A percentile compares a stretch with the other conserved stretches of the same genome.
These are phyloP conservation scores for Trichomonascaceae sp. DNA, from an alignment of 1,139 yeast genomes.

Conservation along the genomic window DNA sequence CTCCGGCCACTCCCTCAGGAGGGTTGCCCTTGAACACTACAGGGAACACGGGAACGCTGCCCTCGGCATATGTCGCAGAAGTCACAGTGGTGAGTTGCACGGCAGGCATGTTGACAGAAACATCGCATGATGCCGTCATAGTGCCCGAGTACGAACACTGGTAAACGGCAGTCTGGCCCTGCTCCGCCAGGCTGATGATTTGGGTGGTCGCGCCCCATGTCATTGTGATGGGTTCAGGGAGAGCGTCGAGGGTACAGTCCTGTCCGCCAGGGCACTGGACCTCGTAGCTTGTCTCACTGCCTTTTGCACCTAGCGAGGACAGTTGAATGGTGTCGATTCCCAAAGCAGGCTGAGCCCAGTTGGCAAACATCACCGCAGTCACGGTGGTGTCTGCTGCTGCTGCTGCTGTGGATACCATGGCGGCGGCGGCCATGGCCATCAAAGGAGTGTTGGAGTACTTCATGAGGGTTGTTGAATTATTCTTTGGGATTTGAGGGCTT, in stretches of 20 bases:
- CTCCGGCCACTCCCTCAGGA: no score
- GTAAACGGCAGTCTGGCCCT: background rate
- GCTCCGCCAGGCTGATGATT: background rate
- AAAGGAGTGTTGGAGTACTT: no score
- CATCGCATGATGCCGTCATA: background rate
- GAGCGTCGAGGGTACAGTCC: background rate
- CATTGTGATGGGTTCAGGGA: background rate
- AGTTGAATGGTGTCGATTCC: background rate
- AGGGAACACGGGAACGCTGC: background rate
- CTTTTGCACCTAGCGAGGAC: background rate
- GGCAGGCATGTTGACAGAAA: no score
- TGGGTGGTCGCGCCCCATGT: background rate
- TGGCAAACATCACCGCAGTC: no score
- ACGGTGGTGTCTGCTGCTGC: no score
- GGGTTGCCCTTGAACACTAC: background rate
- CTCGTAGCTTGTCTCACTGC: background rate
- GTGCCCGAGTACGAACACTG: background rate
- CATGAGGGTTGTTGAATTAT: no score
- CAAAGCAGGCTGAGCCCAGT: no score
- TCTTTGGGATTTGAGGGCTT: no score
- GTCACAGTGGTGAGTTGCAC: background rate
- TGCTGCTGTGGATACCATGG: no score
- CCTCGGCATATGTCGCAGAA: background rate
- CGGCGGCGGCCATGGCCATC: no score
- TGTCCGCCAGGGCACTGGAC: background rate